These are phyloP conservation scores for Daldinia eschscholtzii DNA, from an alignment of 2,329 filamentous ascomycete species.

Conservation along the genomic window DNA sequence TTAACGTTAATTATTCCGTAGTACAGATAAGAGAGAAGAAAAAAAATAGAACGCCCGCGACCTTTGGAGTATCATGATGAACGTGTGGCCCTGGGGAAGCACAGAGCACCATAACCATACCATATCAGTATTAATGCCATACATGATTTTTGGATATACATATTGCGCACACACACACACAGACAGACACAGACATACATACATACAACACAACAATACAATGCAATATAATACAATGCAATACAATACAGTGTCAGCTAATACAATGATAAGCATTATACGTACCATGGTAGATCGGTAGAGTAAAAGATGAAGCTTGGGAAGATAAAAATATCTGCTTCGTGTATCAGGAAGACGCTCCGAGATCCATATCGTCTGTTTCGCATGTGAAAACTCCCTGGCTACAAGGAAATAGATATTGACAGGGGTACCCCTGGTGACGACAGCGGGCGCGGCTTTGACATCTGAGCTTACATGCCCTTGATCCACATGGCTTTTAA, in stretches of 20 bases:
- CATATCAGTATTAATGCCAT: neutral
- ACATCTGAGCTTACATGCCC: constrained; percentile 27
- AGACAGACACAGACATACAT: neutral
- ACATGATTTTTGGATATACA: neutral
- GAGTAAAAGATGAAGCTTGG: constrained; percentile 27
- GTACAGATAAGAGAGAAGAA: neutral
- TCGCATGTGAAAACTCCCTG: constrained; percentile 38
- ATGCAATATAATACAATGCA: neutral
- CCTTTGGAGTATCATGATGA: neutral
- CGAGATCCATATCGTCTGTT: constrained; percentile 40
- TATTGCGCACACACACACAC: neutral
- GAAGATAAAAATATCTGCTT: constrained; percentile 37
- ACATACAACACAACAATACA: neutral
- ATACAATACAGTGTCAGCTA: neutral
- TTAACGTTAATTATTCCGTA: neutral
- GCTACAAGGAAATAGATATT: neutral
- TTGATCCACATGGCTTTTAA: constrained; percentile 6
- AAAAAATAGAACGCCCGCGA: neutral
- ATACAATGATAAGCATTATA: neutral
- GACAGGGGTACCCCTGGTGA: constrained; percentile 26
- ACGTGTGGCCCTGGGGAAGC: neutral
- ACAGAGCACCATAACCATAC: neutral
- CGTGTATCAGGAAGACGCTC: constrained; percentile 31
- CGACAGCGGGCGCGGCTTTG: constrained; percentile 34
- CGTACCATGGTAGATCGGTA: neutral